Evolutionary conservation across 257 asterid species (phyloP), one percentile per base, ranked within the genome.

Genomic region (Apocynum venetum): DNA sequence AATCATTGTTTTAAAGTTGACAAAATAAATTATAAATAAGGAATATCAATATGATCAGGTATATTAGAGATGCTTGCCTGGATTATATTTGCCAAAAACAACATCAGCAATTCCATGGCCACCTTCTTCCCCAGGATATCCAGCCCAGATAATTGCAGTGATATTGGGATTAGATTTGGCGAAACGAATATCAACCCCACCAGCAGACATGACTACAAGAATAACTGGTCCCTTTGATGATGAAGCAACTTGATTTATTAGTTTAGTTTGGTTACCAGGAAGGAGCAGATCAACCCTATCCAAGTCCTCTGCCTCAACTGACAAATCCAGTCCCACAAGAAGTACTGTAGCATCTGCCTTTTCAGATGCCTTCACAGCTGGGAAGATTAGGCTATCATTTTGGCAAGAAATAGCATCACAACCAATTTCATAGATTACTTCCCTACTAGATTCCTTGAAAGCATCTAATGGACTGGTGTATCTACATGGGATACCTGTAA

Each of bases 91-190:
- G 2, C 93, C 93, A n/a, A 87, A 87, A 43, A 89, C 64, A 35
- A 87, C 82, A 31, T 88, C 88, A 0, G 90, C 90, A 71, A 89
- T 78, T 35, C 83, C 91, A 4, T 15, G 72, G 0, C 91, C 93
- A 5, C 91, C 91, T 61, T 75, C 85, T 43, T 87, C 78, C 2
- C 93, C 93, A 3, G 93, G 87, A 63, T 82, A 89, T 47, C 93
- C 91, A 20, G 86, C 90, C 94, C 94, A 89, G 4, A 87, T 20
- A 25, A 89, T 87, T 0, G 83, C 67, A 0, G 20, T 19, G 48
- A 89, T 47, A 0, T 82, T 83, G 0, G 80, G 71, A 59, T 81
- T 48, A 20, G 72, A 38, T 36, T 77, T 82, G 5, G 92, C 89
- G 46, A 83, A 84, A 0, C 82, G 49, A 10, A 89, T 44, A 43